A percentile compares a stretch with the other conserved stretches of the same genome.
Evolutionary conservation across 208 protist species (phyloP).

Genomic region (Trypanosoma theileri): DNA sequence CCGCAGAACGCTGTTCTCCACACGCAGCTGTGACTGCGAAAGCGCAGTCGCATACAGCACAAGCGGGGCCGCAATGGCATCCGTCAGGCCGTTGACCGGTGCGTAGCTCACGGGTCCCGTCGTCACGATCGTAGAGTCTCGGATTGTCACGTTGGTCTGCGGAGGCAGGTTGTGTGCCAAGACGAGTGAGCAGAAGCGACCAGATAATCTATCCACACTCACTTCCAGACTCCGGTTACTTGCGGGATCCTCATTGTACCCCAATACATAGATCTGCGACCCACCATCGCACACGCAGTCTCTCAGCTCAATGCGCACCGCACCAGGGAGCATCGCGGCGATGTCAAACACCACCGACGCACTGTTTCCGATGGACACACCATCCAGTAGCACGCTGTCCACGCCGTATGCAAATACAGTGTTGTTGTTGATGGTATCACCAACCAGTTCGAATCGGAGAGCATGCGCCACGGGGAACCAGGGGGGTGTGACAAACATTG

Average conservation of each 20-base stretch:
- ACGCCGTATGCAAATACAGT: conserved; percentile 13
- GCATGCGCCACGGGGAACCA: conserved; percentile 5
- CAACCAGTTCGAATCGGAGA: conserved; percentile 10
- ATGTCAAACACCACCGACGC: conserved; percentile 22
- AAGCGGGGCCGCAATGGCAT: background rate
- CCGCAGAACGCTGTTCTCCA: background rate
- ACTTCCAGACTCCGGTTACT: conserved; percentile 5
- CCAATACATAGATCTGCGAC: conserved; percentile 22
- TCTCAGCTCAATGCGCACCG: conserved; percentile 5
- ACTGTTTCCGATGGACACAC: conserved; percentile 13
- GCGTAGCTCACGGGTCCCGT: conserved; percentile 1
- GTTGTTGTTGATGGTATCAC: conserved; percentile 5
- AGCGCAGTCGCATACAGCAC: background rate
- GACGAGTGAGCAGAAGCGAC: conserved; percentile 9
- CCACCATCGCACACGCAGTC: conserved; percentile 18
- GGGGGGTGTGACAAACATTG: background rate
- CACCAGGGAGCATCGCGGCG: conserved; percentile 18
- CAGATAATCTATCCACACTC: conserved; percentile 6
- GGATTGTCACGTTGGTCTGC: conserved; percentile 9
- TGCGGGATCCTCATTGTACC: background rate
- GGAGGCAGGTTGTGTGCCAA: conserved; percentile 9
- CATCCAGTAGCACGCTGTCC: conserved; percentile 13
- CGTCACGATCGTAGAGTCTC: conserved; percentile 4
- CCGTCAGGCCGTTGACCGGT: background rate
- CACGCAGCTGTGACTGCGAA: background rate